These are phyloP conservation scores for Chiua virens DNA, from an alignment of 768 basidiomycete species.

Conservation along the genomic window DNA sequence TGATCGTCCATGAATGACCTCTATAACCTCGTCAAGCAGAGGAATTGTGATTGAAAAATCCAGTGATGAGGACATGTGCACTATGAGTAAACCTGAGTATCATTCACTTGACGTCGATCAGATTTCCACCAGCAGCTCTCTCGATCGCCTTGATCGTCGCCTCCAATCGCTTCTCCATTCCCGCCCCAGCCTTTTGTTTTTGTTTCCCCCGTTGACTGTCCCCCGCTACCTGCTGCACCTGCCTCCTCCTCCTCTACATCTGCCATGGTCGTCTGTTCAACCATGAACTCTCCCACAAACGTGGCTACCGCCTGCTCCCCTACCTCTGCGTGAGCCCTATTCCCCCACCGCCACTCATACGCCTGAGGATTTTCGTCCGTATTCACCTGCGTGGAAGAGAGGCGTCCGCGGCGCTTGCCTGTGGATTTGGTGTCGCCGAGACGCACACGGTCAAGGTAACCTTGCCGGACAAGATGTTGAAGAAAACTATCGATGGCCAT, in stretches of 20 bases:
- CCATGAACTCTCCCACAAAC: constrained; percentile 83
- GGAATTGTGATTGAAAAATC: no score
- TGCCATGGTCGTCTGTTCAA: constrained; percentile 14
- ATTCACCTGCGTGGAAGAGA: constrained; percentile 40
- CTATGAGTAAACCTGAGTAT: background rate
- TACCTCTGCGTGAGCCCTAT: constrained; percentile 76
- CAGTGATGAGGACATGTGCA: no score
- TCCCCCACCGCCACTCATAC: constrained; percentile 85
- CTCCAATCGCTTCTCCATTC: constrained; percentile 28
- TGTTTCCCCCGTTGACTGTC: constrained; percentile 15
- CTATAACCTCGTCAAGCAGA: no score
- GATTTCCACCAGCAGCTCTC: constrained; percentile 60
- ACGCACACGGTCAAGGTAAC: constrained; percentile 72
- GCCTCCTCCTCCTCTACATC: constrained; percentile 19
- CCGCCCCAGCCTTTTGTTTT: constrained; percentile 10
- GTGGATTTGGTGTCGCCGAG: constrained; percentile 48
- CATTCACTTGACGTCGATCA: constrained; percentile 39
- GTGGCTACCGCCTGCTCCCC: constrained; percentile 72
- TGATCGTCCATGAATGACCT: no score
- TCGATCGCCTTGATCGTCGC: constrained; percentile 38
- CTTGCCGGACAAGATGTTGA: constrained; percentile 59
- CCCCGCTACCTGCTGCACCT: background rate
- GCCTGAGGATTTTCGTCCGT: constrained; percentile 27
- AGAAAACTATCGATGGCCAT: constrained; percentile 70
- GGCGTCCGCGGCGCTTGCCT: constrained; percentile 57